Conservation (phyloP, 768 basidiomycete genomes). For the Phaeotremella fagi region DNA sequence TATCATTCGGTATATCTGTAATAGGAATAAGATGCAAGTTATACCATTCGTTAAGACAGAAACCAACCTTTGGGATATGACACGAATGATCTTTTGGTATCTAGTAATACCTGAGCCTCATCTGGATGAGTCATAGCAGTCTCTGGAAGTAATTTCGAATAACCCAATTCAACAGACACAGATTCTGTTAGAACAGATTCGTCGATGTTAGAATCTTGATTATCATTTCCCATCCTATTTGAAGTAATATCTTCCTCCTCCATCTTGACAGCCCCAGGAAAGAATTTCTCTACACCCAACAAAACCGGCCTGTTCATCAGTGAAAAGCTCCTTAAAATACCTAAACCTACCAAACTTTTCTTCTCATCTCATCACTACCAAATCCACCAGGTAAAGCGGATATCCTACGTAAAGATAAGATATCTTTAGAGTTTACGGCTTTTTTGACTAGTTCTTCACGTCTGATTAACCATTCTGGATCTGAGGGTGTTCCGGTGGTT, state of each 20-base stretch:
- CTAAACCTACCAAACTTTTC: constrained; percentile 46
- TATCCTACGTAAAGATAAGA: constrained; percentile 27
- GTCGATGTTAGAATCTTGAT: no score
- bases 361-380: constrained; percentile 37
- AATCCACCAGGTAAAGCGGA: constrained; percentile 46
- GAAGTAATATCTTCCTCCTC: not conserved
- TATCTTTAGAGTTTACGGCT: constrained; percentile 34
- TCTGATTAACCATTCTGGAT: constrained; percentile 18
- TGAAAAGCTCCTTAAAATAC: no score
- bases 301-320: not conserved
- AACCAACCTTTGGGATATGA: constrained; percentile 79
- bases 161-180: no score
- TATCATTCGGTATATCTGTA: constrained; percentile 35
- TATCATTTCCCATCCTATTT: no score
- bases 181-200: no score
- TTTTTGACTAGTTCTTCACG: constrained; percentile 29
- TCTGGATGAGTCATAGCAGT: constrained; percentile 56
- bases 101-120: constrained; percentile 79
- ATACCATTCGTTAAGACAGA: not conserved
- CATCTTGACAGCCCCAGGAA: constrained; percentile 2
- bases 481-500: not conserved
- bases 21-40: not conserved
- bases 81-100: constrained; percentile 90
- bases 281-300: constrained; percentile 16
- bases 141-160: no score